Evolutionary conservation across 2,329 filamentous ascomycete genomes (phyloP).

Genomic region (Ambrosiella xylebori): DNA sequence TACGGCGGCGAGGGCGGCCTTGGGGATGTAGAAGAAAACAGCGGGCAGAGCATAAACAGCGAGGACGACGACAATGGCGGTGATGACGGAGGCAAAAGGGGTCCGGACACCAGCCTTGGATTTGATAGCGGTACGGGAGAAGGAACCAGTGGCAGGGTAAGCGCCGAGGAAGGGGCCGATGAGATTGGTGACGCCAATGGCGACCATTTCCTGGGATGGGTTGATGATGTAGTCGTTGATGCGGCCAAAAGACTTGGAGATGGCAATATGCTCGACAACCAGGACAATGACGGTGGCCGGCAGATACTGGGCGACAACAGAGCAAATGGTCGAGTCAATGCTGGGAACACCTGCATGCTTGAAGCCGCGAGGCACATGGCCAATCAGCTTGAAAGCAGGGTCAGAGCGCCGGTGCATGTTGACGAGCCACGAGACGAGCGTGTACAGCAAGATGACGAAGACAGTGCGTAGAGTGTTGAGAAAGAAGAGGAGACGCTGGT

Average conservation of each 20-base stretch:
- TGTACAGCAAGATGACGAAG: constrained; percentile 84
- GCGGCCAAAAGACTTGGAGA: constrained; percentile 89
- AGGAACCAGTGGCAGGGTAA: constrained; percentile 87
- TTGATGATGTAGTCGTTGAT: constrained; percentile 95
- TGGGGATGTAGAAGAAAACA: constrained; percentile 89
- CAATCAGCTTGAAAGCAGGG: constrained; percentile 58
- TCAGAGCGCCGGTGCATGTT: constrained; percentile 50
- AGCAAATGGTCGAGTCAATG: constrained; percentile 43
- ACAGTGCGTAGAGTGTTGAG: constrained; percentile 75
- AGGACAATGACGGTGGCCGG: constrained; percentile 64
- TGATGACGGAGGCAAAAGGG: constrained; percentile 78
- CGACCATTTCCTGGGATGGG: constrained; percentile 88
- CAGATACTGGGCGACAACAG: constrained; percentile 44
- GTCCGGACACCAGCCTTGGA: constrained; percentile 91
- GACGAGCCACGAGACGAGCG: constrained; percentile 70
- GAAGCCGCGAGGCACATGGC: constrained; percentile 65
- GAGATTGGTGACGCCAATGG: constrained; percentile 79
- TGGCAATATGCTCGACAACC: constrained; percentile 90
- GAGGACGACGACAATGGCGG: constrained; percentile 66
- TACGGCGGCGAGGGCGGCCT: constrained; percentile 61
- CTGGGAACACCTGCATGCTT: constrained; percentile 48
- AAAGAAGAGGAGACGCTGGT: constrained; percentile 71
- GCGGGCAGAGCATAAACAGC: constrained; percentile 78
- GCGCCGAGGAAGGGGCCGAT: constrained; percentile 72
- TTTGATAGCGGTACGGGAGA: constrained; percentile 91